Base-by-base conservation (phyloP, 352 stramenopile genomes). In the Phytophthora pini region DNA sequence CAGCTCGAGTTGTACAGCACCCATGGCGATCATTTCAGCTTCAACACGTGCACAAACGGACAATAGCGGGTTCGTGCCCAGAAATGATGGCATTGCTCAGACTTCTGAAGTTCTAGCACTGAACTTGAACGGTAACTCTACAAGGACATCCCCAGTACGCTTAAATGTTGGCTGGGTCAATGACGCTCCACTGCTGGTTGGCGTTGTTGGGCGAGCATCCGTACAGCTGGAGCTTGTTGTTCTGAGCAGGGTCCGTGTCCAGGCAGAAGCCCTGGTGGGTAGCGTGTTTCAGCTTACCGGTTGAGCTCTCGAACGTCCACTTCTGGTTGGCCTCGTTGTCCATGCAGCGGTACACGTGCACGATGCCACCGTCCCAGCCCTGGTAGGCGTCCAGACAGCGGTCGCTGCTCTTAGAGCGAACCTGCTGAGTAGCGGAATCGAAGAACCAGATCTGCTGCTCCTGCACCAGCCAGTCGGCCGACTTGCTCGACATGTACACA, bases 381-480 rank as follows among this genome's bases (percentile, higher is more conserved):
- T 92, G 62, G 58, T 84, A 88, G 5, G 80, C 82, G 47, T 89
- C 80, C 6, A 93, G 63, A 36, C 84, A 93, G 9, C 77, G 75
- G 55, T 90, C 80, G 46, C 72, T 89, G 61, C 82, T 82, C 65
- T 88, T 87, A 27, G 84, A 92, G 26, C 82, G 82, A 24, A 93
- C 68, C 26, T 77, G 67, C 32, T 77, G 61, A 12, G 79, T 87
- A 13, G 38, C 34, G 1, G 58, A 46, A 44, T 93, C 79, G 32
- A 84, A 91, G 74, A 81, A 92, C 81, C 81, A 93, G 40, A 79
- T 67, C 40, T 89, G 80, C 41, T 87, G 74, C 53, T 90, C 77
- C 15, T 74, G 59, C 43, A 77, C 70, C 12, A 86, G 63, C 76
- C 79, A 85, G 46, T 86, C 71, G 22, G 13, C 69, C 22, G 80